Conservation (phyloP, 495 filamentous ascomycete genomes). For the Talaromyces nanjingensis region DNA sequence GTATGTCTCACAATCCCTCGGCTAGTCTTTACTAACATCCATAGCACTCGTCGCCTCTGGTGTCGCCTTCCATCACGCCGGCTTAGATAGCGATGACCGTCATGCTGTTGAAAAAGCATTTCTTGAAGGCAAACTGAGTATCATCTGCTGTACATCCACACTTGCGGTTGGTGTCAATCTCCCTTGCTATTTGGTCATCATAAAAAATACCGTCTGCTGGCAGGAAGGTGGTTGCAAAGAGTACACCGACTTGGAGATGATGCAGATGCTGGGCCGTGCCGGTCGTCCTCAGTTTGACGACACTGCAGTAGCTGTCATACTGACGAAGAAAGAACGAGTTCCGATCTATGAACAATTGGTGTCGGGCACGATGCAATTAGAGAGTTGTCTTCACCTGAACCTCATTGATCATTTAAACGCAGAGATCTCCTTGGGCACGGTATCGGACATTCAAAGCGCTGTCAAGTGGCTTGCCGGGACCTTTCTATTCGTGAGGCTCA, state of each 20-base stretch:
- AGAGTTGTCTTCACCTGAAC: conserved; percentile 82
- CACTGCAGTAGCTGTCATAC: conserved; percentile 76
- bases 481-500: conserved; percentile 78
- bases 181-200: conserved; percentile 85
- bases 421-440: conserved; percentile 80
- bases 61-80: conserved; percentile 92
- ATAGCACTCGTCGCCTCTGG: conserved; percentile 56
- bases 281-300: conserved; percentile 91
- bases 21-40: neutral
- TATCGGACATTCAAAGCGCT: conserved; percentile 63
- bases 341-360: conserved; percentile 75
- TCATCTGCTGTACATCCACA: conserved; percentile 95
- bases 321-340: conserved; percentile 66
- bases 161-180: conserved; percentile 91
- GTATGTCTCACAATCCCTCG: conserved; percentile 21
- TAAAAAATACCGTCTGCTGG: conserved; percentile 82
- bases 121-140: conserved; percentile 65
- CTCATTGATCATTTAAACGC: conserved; percentile 92
- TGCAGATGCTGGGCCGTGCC: conserved; percentile 96
- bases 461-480: conserved; percentile 80
- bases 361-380: conserved; percentile 72
- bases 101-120: conserved; percentile 65
- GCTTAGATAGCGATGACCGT: conserved; percentile 67
- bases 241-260: conserved; percentile 87
- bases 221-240: conserved; percentile 59